These are phyloP conservation scores for Monilinia laxa DNA, from an alignment of 2,329 filamentous ascomycete genomes.

Conservation along the genomic window DNA sequence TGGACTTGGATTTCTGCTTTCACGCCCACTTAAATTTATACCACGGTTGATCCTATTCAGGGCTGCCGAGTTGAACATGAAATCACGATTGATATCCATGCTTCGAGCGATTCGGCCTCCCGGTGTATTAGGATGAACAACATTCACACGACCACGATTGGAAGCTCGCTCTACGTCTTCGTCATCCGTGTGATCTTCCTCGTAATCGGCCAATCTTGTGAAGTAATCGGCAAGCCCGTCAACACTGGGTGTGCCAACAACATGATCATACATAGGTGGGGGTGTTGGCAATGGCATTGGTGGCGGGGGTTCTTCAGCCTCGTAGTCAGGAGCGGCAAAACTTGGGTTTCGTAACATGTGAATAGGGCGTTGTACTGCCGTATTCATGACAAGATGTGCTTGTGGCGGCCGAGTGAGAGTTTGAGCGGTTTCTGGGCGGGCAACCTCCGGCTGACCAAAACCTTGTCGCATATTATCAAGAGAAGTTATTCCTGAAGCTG, in stretches of 20 bases:
- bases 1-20: neutral
- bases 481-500: slow-evolving; percentile 48
- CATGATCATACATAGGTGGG: slow-evolving; percentile 66
- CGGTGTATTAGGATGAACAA: slow-evolving; percentile 40
- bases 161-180: slow-evolving; percentile 34
- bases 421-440: slow-evolving; percentile 26
- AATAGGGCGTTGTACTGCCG: slow-evolving; percentile 49
- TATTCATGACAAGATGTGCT: slow-evolving; percentile 46
- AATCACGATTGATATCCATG: slow-evolving; percentile 41
- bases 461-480: slow-evolving; percentile 42
- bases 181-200: slow-evolving; percentile 37
- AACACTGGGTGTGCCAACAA: slow-evolving; percentile 55
- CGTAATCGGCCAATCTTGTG: slow-evolving; percentile 47
- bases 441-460: slow-evolving; percentile 2
- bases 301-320: slow-evolving; percentile 67
- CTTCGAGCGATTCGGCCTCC: slow-evolving; percentile 39
- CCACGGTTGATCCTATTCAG: slow-evolving; percentile 17
- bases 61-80: slow-evolving; percentile 36
- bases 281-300: slow-evolving; percentile 68
- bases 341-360: slow-evolving; percentile 68
- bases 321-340: slow-evolving; percentile 69
- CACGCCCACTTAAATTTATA: neutral
- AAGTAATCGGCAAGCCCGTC: slow-evolving; percentile 68
- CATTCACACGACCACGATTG: slow-evolving; percentile 38
- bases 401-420: slow-evolving; percentile 46